phyloP scores from a whole-genome alignment of 495 filamentous ascomycete genomes.

The Penicillium desertorum region DNA sequence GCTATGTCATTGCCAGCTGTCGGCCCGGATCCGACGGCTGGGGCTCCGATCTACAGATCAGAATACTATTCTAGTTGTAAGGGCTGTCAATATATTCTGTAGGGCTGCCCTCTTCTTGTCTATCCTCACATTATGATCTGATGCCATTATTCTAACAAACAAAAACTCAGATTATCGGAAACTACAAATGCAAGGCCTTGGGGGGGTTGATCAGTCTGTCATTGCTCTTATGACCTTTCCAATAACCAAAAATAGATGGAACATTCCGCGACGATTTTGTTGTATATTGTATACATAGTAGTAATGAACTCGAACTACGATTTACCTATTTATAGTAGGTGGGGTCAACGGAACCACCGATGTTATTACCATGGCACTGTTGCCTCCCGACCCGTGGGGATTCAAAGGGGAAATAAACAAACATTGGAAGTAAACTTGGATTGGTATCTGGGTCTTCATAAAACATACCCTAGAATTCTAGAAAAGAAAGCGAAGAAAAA shows the following conservation, averaged over 20 bases:
- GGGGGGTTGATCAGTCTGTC: background rate
- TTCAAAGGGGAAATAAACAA: background rate
- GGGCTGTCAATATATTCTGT: background rate
- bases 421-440: background rate
- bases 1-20: conserved; percentile 11
- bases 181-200: background rate
- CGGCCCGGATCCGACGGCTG: conserved; percentile 1
- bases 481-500: background rate
- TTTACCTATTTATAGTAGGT: conserved; percentile 5
- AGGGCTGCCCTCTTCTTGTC: background rate
- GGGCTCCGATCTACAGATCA: background rate
- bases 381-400: background rate
- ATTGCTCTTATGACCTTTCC: background rate
- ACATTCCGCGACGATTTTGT: background rate
- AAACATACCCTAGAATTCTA: background rate
- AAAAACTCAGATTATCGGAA: background rate
- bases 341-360: conserved; percentile 14
- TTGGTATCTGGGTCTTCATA: background rate
- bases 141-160: background rate
- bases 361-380: conserved; percentile 14
- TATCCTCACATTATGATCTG: background rate
- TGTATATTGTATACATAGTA: too few relatives aligned
- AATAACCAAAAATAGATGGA: background rate
- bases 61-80: background rate
- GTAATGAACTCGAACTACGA: background rate